A percentile compares a stretch with the other conserved stretches of the same genome.
Evolutionary conservation across 1,139 yeast genomes (phyloP).

Genomic region (Taiozyma onychis): DNA sequence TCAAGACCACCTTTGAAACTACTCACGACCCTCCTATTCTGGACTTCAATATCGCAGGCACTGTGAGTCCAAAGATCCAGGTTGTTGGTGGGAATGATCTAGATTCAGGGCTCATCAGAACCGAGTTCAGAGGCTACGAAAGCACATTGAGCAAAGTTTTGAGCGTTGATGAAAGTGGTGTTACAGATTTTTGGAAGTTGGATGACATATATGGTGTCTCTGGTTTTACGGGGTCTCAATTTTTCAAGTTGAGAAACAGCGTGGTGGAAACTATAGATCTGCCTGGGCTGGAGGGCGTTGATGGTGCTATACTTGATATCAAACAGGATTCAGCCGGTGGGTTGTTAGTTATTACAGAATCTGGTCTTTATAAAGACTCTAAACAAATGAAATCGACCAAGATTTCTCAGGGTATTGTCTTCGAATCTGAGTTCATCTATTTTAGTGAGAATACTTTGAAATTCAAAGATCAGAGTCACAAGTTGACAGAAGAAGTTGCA

Average conservation of each 20-base stretch:
- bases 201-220: constrained; percentile 1
- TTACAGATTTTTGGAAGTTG: constrained; percentile 14
- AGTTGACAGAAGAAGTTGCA: constrained; percentile 13
- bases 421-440: constrained; percentile 1
- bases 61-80: constrained; percentile 18
- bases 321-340: constrained; percentile 2
- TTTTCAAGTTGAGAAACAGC: background rate
- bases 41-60: constrained; percentile 19
- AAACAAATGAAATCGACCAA: background rate
- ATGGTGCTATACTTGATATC: constrained; percentile 20
- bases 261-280: constrained; percentile 2
- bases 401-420: constrained; percentile 6
- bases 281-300: constrained; percentile 12
- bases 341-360: constrained; percentile 10
- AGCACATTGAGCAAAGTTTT: background rate
- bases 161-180: constrained; percentile 1
- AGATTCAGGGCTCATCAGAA: constrained; percentile 15
- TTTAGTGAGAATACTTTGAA: constrained; percentile 1
- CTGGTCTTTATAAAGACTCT: constrained; percentile 17
- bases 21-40: constrained; percentile 14
- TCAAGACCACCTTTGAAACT: background rate
- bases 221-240: background rate
- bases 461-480: constrained; percentile 1
- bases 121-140: constrained; percentile 17
- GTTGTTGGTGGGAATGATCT: constrained; percentile 17